Evolutionary conservation across 2,329 filamentous ascomycete species (phyloP), one percentile per base, ranked within the genome.

Genomic region (Hyphodiscus sp.): DNA sequence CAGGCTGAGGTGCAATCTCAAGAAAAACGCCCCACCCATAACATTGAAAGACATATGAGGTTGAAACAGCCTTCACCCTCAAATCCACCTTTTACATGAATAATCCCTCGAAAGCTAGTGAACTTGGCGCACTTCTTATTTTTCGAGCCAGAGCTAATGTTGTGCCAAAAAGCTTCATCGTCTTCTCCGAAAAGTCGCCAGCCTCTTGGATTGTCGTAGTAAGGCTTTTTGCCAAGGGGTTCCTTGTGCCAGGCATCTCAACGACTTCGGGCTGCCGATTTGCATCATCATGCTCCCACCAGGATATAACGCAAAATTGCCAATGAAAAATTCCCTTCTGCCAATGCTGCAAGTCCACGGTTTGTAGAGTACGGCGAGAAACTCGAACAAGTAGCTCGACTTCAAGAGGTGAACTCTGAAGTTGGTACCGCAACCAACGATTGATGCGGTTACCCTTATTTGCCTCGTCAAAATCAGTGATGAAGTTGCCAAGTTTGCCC

Each of bases 391-490:
- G 41, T 16, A 53, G 47, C 41, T 53, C 47, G 41, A 56, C 38
- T 19, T 56, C 47, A n/a, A 56, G 23, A 18, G 50, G 51, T 26
- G 54, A 56, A 6, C 45, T 56, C 23, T 23, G 54, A 16, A 56
- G 54, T 19, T 41, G 33, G n/a, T 54, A 48, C 11, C 54, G 55
- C 30, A 57, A 29, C 55, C 55, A 57, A 10, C 52, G 49, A 45
- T 54, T 57, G 38, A 57, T 57, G 5, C 55, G 49, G 38, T 57
- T 47, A 33, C 46, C 46, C 20, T 52, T 57, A 18, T 57, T 55
- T 19, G 19, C 38, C 44, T 57, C 55, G 19, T 54, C 52, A 49
- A 57, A 57, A 44, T 54, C 41, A 50, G 55, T 55, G 41, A 54
- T 54, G 26, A 57, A 38, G 33, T 4, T 15, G 33, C 11, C 11